A percentile compares a stretch with the other conserved stretches of the same genome.
Evolutionary conservation across 257 asterid species (phyloP).

Genomic region (Solanum corneliomulleri): DNA sequence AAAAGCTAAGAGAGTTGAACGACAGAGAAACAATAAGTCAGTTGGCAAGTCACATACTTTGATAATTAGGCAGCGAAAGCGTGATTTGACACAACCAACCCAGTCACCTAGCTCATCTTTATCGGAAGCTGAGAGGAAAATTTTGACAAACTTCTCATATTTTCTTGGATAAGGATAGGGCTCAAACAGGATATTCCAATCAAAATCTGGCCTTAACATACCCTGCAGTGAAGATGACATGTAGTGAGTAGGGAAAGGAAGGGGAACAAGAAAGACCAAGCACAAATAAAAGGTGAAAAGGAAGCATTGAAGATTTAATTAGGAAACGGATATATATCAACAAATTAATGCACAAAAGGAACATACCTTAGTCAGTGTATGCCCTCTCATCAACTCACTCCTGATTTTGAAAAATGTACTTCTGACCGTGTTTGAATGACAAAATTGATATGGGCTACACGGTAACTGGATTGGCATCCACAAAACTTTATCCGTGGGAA

Average conservation of each 20-base stretch:
- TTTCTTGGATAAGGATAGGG: slow-evolving; percentile 28
- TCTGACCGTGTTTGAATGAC: slow-evolving; percentile 35
- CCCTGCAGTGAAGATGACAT: slow-evolving; percentile 20
- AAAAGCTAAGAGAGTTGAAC: neutral
- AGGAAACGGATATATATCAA: neutral
- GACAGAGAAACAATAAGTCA: neutral
- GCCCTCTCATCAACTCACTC: slow-evolving; percentile 33
- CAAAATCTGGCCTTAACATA: slow-evolving; percentile 23
- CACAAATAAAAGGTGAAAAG: neutral
- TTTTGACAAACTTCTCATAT: slow-evolving; percentile 28
- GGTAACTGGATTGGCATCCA: slow-evolving; percentile 57
- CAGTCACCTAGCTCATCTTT: slow-evolving; percentile 26
- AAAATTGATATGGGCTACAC: slow-evolving; percentile 25
- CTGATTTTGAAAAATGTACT: slow-evolving; percentile 38
- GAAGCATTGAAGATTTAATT: neutral
- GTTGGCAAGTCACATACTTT: slow-evolving; percentile 16
- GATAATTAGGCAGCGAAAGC: slow-evolving; percentile 30
- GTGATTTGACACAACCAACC: slow-evolving; percentile 46
- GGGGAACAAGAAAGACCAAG: neutral
- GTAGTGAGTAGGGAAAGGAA: neutral
- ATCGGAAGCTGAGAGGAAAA: slow-evolving; percentile 25
- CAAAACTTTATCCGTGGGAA: slow-evolving; percentile 11
- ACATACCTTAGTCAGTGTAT: slow-evolving; percentile 32
- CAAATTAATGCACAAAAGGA: neutral
- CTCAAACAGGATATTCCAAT: slow-evolving; percentile 32